phyloP scores from a whole-genome alignment of 148 eudicot species.

The Camellia lanceoleosa region DNA sequence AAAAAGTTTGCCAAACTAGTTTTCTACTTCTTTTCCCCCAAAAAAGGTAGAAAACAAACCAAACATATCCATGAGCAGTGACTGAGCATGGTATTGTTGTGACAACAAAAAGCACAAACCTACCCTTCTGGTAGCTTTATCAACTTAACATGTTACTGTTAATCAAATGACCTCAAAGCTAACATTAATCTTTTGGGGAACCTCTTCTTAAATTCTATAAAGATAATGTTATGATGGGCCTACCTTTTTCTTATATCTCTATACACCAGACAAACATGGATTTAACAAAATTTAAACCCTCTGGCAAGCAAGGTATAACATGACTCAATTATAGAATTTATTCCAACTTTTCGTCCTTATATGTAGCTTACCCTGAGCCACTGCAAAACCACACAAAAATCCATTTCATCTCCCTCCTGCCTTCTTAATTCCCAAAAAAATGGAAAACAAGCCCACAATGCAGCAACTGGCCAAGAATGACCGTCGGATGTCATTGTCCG shows the following conservation, averaged over 20 bases:
- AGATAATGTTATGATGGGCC: background rate
- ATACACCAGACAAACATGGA: conserved; percentile 35
- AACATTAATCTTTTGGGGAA: background rate
- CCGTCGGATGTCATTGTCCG: conserved; percentile 67
- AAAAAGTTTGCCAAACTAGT: no score
- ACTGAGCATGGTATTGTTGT: no score
- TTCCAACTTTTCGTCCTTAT: conserved; percentile 29
- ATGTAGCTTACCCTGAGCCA: conserved; percentile 28
- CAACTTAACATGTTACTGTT: no score
- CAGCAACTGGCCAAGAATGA: conserved; percentile 47
- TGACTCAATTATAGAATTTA: conserved; percentile 36
- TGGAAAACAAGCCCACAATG: conserved; percentile 33
- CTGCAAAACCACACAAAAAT: conserved; percentile 21
- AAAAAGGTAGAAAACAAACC: no score
- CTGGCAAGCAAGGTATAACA: conserved; percentile 77
- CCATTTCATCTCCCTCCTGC: background rate
- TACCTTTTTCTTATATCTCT: conserved; percentile 6
- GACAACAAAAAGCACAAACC: no score
- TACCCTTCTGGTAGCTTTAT: no score
- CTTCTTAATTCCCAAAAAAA: conserved; percentile 17
- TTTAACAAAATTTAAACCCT: conserved; percentile 38
- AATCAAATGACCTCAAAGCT: background rate
- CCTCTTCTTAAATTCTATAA: background rate
- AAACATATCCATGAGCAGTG: no score
- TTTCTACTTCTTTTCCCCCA: no score